Conservation (phyloP, 805 yeast genomes). For the Scheffersomyces spartinae region DNA sequence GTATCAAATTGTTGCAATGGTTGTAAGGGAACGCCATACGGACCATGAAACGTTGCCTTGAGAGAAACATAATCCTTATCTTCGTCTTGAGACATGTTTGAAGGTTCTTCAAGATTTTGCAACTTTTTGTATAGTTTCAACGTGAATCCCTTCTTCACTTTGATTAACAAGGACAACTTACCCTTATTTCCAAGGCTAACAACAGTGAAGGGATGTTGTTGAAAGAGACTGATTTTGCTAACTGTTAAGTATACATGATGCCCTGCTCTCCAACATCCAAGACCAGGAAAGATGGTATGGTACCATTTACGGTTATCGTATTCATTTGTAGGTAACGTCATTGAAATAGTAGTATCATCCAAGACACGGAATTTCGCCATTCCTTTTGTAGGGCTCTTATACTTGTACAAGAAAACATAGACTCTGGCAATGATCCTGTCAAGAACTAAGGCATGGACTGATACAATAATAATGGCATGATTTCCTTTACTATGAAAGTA, state of each 20-base stretch:
- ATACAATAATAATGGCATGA: constrained; percentile 22
- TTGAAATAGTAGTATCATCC: constrained; percentile 29
- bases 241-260: constrained; percentile 35
- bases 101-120: constrained; percentile 7
- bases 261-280: constrained; percentile 35
- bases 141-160: constrained; percentile 33
- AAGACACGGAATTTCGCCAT: constrained; percentile 24
- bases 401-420: constrained; percentile 18
- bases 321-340: constrained; percentile 19
- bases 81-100: constrained; percentile 6
- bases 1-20: constrained; percentile 31
- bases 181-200: constrained; percentile 25
- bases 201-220: constrained; percentile 39
- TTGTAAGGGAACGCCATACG: constrained; percentile 33
- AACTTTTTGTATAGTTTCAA: constrained; percentile 19
- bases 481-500: constrained; percentile 29
- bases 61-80: constrained; percentile 9
- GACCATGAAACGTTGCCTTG: constrained; percentile 32
- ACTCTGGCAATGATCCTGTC: constrained; percentile 26
- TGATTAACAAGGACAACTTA: constrained; percentile 28
- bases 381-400: constrained; percentile 26
- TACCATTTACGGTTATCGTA: constrained; percentile 14
- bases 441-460: constrained; percentile 30
- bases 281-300: constrained; percentile 18
- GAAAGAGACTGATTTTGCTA: constrained; percentile 21